Base-by-base conservation (phyloP, 805 yeast species). In the Metschnikowia henanensis region DNA sequence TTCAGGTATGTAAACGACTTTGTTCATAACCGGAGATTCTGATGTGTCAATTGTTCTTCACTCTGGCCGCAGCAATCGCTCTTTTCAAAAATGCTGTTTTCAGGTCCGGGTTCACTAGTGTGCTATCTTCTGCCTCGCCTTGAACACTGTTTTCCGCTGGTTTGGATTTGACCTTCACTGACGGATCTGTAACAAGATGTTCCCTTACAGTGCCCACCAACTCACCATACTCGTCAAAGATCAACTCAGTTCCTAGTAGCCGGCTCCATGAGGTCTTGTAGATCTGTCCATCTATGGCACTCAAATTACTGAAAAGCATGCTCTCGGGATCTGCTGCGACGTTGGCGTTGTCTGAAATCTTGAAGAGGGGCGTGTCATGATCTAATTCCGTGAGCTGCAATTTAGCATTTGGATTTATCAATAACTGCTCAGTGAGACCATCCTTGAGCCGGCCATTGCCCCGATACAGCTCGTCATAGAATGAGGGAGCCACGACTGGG, bases 241-340 rank as follows among this genome's bases (percentile, higher is more conserved):
- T 54, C 43, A 69, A 53, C 37, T 70, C 97, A 0, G 95, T 85
- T 0, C 98, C 98, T 1, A 87, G 83, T 3, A 88, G 63, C 42
- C 77, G 77, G 33, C 75, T 72, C 97, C 97, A 91, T 18, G 72
- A 66, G 2, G 95, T 94, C 61, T 81, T 79, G 59, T 80, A 88
- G 4, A 87, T 63, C 30, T 75, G 69, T 16, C 73, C 75, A 46
- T 71, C 74, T 3, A 66, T 61, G 6, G 68, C 61, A 18, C 63
- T 56, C 25, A 68, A 43, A 35, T 65, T 57, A 47, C 62, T 61
- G 30, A 62, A 52, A 6, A 45, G 29, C 29, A 46, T 30, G 28
- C 50, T 50, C 17, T 53, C 52, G 2, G 55, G 55, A 29, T 53
- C 57, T 1, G 56, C 55, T 5, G 53, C 43, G 3, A 44, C 44